Conservation (phyloP, 768 basidiomycete species). For the Hortiboletus flavorubellus region DNA sequence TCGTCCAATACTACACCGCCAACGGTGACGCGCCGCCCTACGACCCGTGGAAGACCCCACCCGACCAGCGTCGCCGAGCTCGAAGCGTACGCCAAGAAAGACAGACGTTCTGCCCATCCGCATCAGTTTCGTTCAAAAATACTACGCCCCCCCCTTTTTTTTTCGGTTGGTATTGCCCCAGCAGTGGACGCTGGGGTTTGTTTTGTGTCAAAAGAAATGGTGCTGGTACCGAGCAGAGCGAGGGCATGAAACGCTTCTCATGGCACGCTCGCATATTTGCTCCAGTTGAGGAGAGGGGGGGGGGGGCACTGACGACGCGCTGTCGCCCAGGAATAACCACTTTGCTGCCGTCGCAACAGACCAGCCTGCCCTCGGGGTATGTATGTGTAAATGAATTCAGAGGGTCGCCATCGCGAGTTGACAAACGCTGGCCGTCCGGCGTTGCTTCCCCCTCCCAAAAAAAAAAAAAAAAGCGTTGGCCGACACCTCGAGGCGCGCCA, state of each 20-base stretch:
- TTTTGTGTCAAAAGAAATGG: constrained; percentile 27
- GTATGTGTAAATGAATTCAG: constrained; percentile 28
- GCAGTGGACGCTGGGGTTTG: neutral
- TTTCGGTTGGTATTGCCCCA: neutral
- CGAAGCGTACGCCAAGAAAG: constrained; percentile 51
- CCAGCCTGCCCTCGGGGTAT: constrained; percentile 62
- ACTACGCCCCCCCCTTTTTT: constrained; percentile 21
- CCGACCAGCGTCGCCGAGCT: constrained; percentile 52
- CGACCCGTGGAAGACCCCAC: constrained; percentile 58
- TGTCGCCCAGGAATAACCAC: constrained; percentile 59
- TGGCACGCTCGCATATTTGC: constrained; percentile 44
- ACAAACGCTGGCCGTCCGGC: neutral
- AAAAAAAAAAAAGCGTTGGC: constrained; percentile 45
- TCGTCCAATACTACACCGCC: constrained; percentile 51
- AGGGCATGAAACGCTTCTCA: constrained; percentile 70
- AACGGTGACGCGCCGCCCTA: constrained; percentile 45
- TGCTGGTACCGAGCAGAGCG: no score
- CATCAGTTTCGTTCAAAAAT: constrained; percentile 62
- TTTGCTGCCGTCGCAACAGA: constrained; percentile 69
- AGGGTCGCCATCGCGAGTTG: neutral
- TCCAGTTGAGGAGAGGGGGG: neutral
- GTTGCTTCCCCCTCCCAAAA: neutral
- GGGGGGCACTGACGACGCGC: neutral
- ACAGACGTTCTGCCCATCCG: constrained; percentile 62
- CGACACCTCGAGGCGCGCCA: constrained; percentile 39